Evolutionary conservation across 208 protist genomes (phyloP).

Genomic region (Tritrichomonas musculus): DNA sequence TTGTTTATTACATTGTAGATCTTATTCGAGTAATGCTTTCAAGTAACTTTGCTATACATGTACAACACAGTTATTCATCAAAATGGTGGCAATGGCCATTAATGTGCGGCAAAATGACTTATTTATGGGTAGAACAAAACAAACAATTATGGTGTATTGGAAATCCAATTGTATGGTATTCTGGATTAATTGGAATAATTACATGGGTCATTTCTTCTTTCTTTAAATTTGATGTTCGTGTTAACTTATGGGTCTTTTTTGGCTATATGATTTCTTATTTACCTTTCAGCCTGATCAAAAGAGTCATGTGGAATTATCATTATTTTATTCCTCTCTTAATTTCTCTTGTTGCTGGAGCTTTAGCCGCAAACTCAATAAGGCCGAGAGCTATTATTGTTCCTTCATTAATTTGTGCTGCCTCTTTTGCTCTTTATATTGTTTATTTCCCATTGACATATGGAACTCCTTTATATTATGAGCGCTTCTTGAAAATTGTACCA

Average conservation of each 20-base stretch:
- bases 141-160: neutral
- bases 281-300: neutral
- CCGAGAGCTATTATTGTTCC: neutral
- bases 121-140: neutral
- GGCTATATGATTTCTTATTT: constrained; percentile 26
- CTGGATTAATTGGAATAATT: neutral
- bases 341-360: neutral
- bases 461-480: neutral
- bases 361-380: neutral
- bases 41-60: neutral
- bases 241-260: neutral
- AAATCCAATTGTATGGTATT: neutral
- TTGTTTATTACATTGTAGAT: too few species aligned
- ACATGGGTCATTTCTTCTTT: neutral
- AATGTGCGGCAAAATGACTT: neutral
- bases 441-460: neutral
- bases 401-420: neutral
- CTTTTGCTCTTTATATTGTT: neutral
- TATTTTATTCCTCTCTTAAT: neutral
- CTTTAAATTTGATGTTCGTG: neutral
- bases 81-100: constrained; percentile 33
- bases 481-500: neutral
- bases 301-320: constrained; percentile 28
- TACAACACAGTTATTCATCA: neutral
- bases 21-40: neutral